Evolutionary conservation across 148 eudicot genomes (phyloP).

Genomic region (Chenopodium berlandieri): DNA sequence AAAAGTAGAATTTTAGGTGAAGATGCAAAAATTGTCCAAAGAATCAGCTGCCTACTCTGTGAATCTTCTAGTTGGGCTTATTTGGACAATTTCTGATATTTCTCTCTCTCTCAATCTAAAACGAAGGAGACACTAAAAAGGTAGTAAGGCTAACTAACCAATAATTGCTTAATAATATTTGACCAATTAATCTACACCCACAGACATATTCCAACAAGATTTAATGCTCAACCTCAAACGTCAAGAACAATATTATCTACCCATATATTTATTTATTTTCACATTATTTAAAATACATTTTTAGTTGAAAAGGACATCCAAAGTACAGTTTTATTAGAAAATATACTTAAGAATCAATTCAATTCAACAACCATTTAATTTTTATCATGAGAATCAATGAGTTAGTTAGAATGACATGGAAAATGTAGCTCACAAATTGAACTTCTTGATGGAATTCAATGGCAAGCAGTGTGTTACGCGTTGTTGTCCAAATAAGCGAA

Average conservation of each 20-base stretch:
- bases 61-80: background rate
- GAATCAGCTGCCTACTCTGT: background rate
- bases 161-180: background rate
- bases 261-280: background rate
- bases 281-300: background rate
- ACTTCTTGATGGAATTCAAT: background rate
- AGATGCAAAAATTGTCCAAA: background rate
- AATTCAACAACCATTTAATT: background rate
- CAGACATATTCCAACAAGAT: conserved; percentile 20
- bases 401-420: no score
- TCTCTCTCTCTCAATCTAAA: background rate
- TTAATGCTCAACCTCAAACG: background rate
- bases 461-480: background rate
- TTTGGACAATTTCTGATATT: background rate
- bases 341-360: background rate
- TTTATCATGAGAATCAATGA: no score
- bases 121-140: background rate
- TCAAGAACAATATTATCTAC: background rate
- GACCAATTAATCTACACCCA: conserved; percentile 6
- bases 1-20: background rate
- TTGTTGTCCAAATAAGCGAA: no score
- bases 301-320: background rate
- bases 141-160: background rate
- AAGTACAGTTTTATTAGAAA: background rate
- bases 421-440: background rate